Percentiles rank a stretch among this genome's conserved stretches.
phyloP scores from a whole-genome alignment of 2,329 filamentous ascomycete genomes.

The Colletotrichum theobromicola region DNA sequence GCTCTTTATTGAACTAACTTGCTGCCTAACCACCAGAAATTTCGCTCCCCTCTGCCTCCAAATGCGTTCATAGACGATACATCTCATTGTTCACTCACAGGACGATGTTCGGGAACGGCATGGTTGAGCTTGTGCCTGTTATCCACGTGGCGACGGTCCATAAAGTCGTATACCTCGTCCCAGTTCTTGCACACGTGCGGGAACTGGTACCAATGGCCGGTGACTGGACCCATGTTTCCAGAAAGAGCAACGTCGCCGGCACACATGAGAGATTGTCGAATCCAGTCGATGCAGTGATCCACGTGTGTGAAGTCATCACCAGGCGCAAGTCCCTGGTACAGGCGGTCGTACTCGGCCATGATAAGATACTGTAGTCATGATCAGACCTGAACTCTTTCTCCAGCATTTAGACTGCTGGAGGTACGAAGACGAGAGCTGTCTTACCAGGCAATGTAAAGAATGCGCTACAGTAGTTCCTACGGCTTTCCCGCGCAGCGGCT shows the following conservation, averaged over 20 bases:
- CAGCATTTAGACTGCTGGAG: neutral
- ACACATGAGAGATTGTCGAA: neutral
- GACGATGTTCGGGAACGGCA: neutral
- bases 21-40: neutral
- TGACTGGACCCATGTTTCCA: neutral
- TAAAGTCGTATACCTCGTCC: neutral
- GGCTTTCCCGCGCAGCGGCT: neutral
- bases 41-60: neutral
- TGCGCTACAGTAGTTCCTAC: neutral
- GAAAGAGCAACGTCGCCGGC: neutral
- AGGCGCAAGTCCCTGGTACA: neutral
- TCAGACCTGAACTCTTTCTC: neutral
- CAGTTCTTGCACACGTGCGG: neutral
- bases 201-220: neutral
- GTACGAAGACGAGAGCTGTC: neutral
- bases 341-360: neutral
- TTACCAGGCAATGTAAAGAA: neutral
- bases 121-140: neutral
- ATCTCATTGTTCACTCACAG: neutral
- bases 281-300: neutral
- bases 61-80: accelerated
- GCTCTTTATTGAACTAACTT: too few species aligned
- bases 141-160: neutral
- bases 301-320: neutral
- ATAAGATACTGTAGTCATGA: neutral